Conservation (phyloP, 352 stramenopile genomes). For the Pythium folliculosum region DNA sequence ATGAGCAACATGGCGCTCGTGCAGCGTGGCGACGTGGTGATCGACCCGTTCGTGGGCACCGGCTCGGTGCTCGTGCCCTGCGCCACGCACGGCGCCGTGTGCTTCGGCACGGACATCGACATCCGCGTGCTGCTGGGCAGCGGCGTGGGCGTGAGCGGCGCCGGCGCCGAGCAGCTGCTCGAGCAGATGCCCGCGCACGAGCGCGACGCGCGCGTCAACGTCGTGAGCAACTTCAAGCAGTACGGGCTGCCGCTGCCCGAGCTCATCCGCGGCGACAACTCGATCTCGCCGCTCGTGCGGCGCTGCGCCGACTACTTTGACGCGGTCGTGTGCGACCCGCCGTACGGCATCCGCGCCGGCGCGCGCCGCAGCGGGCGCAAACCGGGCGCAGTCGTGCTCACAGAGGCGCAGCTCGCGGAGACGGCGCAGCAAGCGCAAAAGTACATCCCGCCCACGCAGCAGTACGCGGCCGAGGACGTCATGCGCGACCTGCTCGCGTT, state of each 20-base stretch:
- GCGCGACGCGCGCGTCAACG: conserved; percentile 53
- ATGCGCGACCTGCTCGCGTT: conserved; percentile 97
- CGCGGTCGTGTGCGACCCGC: conserved; percentile 92
- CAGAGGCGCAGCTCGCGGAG: conserved; percentile 29
- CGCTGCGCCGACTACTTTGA: conserved; percentile 76
- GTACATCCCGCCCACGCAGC: conserved; percentile 95
- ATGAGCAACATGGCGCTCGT: conserved; percentile 92
- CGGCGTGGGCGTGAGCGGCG: conserved; percentile 57
- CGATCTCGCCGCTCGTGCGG: conserved; percentile 53
- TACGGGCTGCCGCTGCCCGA: conserved; percentile 94
- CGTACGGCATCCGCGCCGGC: conserved; percentile 93
- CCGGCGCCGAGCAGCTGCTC: conserved; percentile 19
- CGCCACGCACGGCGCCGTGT: conserved; percentile 91
- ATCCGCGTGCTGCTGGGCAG: conserved; percentile 93
- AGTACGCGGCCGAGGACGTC: conserved; percentile 96
- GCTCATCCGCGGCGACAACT: conserved; percentile 93
- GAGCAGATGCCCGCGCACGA: conserved; percentile 5
- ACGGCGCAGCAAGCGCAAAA: conserved; percentile 48
- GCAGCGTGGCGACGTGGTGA: conserved; percentile 75
- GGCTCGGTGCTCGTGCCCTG: conserved; percentile 96
- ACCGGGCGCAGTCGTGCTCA: conserved; percentile 28
- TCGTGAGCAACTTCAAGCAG: conserved; percentile 91
- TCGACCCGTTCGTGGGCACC: conserved; percentile 98
- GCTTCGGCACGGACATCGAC: conserved; percentile 97
- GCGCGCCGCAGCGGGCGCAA: conserved; percentile 91